phyloP scores from a whole-genome alignment of 352 stramenopile genomes.

The Phytophthora tubulina region DNA sequence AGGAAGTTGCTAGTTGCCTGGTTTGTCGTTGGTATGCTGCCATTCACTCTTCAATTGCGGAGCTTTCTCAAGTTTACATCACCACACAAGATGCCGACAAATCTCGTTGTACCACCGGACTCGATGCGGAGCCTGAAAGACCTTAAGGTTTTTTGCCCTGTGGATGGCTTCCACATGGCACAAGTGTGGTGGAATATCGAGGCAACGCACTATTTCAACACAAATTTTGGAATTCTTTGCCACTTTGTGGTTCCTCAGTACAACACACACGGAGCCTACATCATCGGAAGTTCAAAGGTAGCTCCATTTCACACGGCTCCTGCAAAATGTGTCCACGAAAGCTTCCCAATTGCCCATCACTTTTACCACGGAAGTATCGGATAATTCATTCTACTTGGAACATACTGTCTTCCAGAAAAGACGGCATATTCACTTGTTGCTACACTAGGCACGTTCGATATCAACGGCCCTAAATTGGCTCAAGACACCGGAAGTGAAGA shows the following conservation, averaged over 20 bases:
- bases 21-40: not conserved
- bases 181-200: conserved; percentile 1
- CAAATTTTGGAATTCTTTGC: conserved; percentile 1
- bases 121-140: not conserved
- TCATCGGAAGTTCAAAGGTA: conserved; percentile 3
- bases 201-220: not conserved
- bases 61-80: not conserved
- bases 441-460: not conserved
- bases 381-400: not conserved
- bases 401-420: not conserved
- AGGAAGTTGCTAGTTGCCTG: not conserved
- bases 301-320: not conserved
- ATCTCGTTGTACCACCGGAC: not conserved
- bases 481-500: not conserved
- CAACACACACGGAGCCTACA: conserved; percentile 13
- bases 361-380: conserved; percentile 1
- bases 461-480: not conserved
- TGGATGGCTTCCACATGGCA: not conserved
- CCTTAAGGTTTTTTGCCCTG: not conserved
- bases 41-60: not conserved
- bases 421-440: not conserved
- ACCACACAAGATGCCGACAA: not conserved
- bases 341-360: not conserved
- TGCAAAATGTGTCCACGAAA: not conserved
- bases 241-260: conserved; percentile 30